Evolutionary conservation across 441 rosid species (phyloP), one percentile per base, ranked within the genome.

Genomic region (Pelargonium myrrhifolium): DNA sequence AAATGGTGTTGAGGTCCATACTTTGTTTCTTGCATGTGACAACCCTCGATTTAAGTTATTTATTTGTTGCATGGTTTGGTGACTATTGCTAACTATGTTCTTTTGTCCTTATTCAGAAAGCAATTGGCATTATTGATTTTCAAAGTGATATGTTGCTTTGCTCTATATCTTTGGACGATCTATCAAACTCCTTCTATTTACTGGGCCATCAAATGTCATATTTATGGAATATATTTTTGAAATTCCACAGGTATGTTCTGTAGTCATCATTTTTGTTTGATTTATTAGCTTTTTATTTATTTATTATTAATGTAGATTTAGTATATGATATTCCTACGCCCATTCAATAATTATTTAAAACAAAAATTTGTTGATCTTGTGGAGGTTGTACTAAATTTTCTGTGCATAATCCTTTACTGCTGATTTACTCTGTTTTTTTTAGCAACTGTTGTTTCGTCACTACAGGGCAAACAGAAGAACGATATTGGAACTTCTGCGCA

Each of bases 191-290:
- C 39, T 87, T 88, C 71, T 72, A 83, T 72, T 77, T 82, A 71
- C 75, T 85, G 62, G 94, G 99, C 39, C 74, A 80, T 62, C 96
- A 94, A 76, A 66, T 85, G 28, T 82, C 78, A 51, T 79, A 76
- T 76, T 81, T 94, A 62, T 94, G 98, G 98, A 86, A 73, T 76
- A 76, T 73, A 39, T 89, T 94, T 82, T 81, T 94, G 56, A 82
- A 72, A 74, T 89, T 92, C 74, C 99, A 94, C 88, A 86, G 99
- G 99, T 94, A 73, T 73, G 75, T 59, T 47, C 53, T 67, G 58
- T 47, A 11, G 53, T 62, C 11, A 14, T 51, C 55, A 2, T n/a
- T n/a, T n/a, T n/a, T n/a, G n/a, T n/a, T n/a, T n/a, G n/a, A n/a
- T n/a, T n/a, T n/a, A n/a, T n/a, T n/a, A n/a, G n/a, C n/a, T n/a